These are phyloP conservation scores for Eutypa lata DNA, from an alignment of 2,329 filamentous ascomycete genomes.

Conservation along the genomic window DNA sequence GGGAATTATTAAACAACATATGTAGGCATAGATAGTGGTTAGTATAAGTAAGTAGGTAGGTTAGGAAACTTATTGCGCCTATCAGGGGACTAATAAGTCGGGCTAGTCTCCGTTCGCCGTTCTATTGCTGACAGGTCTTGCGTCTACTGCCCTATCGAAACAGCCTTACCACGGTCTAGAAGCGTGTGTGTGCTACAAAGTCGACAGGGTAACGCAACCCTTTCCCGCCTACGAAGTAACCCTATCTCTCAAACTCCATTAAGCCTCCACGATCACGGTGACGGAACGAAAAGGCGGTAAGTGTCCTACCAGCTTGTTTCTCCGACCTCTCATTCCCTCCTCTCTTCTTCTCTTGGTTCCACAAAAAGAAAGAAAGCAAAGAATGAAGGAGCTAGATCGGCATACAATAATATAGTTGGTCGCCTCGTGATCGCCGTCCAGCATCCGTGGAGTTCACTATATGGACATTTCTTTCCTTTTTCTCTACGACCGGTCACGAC, in stretches of 20 bases:
- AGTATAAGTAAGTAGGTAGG: too few species aligned
- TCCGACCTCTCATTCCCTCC: neutral
- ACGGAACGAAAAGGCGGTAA: neutral
- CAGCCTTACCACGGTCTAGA: neutral
- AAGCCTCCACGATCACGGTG: neutral
- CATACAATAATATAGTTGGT: neutral
- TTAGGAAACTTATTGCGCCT: too few species aligned
- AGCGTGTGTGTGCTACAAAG: neutral
- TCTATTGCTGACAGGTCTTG: neutral
- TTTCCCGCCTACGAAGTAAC: neutral
- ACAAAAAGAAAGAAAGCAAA: neutral
- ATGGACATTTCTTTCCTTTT: neutral
- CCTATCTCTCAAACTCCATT: neutral
- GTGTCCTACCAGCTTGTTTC: neutral
- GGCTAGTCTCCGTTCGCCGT: too few species aligned
- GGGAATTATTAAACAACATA: too few species aligned
- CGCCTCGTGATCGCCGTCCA: neutral
- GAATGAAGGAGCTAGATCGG: neutral
- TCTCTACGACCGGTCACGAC: neutral
- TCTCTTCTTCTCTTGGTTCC: neutral
- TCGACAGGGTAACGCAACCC: neutral
- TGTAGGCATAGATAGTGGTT: too few species aligned
- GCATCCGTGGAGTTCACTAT: too few species aligned
- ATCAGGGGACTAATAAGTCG: too few species aligned
- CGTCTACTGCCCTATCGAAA: neutral